A percentile compares a stretch with the other conserved stretches of the same genome.
These are phyloP conservation scores for Calonectria montana DNA, from an alignment of 2,329 filamentous ascomycete species.

Conservation along the genomic window DNA sequence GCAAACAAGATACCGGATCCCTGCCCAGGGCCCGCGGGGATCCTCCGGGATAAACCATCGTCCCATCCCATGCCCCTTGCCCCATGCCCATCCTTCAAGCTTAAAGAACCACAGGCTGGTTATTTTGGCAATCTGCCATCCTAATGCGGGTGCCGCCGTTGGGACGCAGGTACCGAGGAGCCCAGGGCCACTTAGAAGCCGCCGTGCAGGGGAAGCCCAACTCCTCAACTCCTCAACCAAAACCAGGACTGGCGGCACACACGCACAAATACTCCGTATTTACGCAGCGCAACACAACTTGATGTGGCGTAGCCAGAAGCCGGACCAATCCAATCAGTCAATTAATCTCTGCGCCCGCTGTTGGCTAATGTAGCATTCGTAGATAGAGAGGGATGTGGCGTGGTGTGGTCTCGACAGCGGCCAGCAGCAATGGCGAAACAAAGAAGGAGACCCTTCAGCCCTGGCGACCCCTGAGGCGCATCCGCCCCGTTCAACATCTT, in stretches of 20 bases:
- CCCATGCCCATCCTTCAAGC: neutral
- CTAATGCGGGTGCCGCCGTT: constrained; percentile 15
- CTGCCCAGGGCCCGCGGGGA: neutral
- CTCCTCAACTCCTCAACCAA: neutral
- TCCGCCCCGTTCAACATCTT: constrained; percentile 5
- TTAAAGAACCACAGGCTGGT: constrained; percentile 2
- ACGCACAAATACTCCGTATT: neutral
- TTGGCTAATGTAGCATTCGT: neutral
- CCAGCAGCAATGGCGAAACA: neutral
- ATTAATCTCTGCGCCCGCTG: neutral
- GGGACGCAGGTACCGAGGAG: constrained; percentile 14
- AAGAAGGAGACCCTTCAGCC: neutral
- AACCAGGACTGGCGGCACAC: too few species aligned
- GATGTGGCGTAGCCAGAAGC: neutral
- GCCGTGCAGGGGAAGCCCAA: neutral
- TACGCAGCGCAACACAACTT: constrained; percentile 10
- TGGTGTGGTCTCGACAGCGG: neutral
- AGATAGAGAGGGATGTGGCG: neutral
- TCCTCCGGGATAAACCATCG: constrained; percentile 5
- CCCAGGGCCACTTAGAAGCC: neutral
- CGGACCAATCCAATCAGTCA: constrained; percentile 1
- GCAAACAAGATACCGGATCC: neutral
- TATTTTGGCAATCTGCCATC: constrained; percentile 19
- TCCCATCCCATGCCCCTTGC: constrained; percentile 17
- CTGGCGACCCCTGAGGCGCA: constrained; percentile 21